Conservation (phyloP, 352 stramenopile genomes). For the Globisporangium yorkense region DNA sequence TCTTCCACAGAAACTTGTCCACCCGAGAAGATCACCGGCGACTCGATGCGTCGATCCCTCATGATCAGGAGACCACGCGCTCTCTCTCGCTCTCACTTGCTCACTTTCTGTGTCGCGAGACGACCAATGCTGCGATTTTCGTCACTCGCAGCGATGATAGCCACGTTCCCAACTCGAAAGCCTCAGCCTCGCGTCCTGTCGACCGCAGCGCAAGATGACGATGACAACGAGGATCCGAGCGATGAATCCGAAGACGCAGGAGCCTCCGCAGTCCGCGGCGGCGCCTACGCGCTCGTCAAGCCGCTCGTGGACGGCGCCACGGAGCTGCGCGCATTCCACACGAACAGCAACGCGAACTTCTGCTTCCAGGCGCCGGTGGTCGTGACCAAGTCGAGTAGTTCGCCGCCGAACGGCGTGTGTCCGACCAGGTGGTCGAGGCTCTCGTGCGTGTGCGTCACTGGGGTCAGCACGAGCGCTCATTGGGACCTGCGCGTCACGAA, state of each 20-base stretch:
- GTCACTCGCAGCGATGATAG: neutral
- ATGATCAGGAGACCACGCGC: too few relatives aligned
- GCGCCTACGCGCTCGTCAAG: constrained; percentile 6
- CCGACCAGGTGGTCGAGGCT: constrained; percentile 4
- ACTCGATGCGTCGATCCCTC: too few relatives aligned
- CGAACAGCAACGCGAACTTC: constrained; percentile 1
- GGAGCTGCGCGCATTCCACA: constrained; percentile 6
- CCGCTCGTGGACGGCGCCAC: neutral
- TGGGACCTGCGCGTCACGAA: constrained; percentile 1
- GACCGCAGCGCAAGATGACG: neutral
- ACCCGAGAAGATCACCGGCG: too few relatives aligned
- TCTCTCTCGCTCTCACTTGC: too few relatives aligned
- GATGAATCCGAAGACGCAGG: too few relatives aligned
- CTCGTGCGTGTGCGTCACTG: constrained; percentile 2
- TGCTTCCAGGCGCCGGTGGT: constrained; percentile 4
- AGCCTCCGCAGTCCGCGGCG: neutral
- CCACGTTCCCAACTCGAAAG: neutral
- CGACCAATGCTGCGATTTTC: too few relatives aligned
- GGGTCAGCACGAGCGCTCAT: neutral
- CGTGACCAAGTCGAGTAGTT: neutral
- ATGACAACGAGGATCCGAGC: neutral
- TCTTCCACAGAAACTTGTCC: too few relatives aligned
- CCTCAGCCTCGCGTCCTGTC: neutral
- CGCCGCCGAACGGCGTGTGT: neutral
- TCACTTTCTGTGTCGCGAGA: too few relatives aligned